Conservation (phyloP, 1,139 yeast species). For the Geotrichum macrosporum region DNA sequence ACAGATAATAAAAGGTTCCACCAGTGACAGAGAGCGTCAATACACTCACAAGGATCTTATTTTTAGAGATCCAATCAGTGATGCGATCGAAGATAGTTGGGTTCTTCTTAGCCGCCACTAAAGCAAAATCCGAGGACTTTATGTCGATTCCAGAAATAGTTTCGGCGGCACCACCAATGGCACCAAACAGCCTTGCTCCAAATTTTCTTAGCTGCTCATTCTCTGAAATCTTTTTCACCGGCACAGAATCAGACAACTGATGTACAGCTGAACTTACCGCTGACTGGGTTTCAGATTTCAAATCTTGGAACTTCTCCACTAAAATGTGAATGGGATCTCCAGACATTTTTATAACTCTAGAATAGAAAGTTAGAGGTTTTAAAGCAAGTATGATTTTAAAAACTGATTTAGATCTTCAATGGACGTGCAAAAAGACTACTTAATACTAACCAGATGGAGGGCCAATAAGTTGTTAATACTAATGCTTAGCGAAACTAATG, state of each 20-base stretch:
- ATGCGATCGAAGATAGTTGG: conserved; percentile 3
- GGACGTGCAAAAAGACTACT: neutral
- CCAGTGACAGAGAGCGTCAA: conserved; percentile 28
- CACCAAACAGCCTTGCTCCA: conserved; percentile 12
- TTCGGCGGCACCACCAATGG: conserved; percentile 12
- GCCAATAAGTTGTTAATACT: no score
- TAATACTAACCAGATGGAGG: neutral
- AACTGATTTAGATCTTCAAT: no score
- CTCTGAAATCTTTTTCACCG: conserved; percentile 21
- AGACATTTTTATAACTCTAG: no score
- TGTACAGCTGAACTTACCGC: conserved; percentile 27
- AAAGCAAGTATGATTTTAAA: no score
- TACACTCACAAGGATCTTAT: conserved; percentile 29
- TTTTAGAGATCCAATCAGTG: conserved; percentile 31
- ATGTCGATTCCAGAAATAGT: conserved; percentile 9
- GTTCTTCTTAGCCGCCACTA: neutral
- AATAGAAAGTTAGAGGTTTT: no score
- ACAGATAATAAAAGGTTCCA: conserved; percentile 28
- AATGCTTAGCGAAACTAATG: no score
- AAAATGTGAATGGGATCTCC: conserved; percentile 24
- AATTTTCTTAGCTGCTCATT: conserved; percentile 16
- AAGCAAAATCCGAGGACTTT: neutral
- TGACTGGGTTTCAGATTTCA: conserved; percentile 28
- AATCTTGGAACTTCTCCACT: conserved; percentile 25
- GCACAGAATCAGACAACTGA: conserved; percentile 26